Evolutionary conservation across 805 yeast species (phyloP), one percentile per base, ranked within the genome.

Genomic region (Sungouiozyma intestinalis): DNA sequence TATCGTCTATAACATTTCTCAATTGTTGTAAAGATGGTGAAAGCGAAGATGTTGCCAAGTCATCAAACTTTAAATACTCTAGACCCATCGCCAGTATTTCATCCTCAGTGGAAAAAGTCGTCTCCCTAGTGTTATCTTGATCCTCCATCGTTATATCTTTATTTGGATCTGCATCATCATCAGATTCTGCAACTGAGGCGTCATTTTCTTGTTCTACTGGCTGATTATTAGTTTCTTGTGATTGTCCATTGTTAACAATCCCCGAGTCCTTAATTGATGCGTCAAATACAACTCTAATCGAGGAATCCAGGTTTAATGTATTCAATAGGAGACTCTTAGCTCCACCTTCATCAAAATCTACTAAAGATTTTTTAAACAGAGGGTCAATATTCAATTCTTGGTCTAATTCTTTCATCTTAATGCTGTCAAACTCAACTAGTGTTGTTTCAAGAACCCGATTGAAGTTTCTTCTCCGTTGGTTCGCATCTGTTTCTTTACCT

Each of bases 261-360:
- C 46, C 50, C n/a, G 38, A 45, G 36, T 63, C 64, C 40, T 54
- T 66, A 7, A 66, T 63, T 13, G 50, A 52, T 39, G 85, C 85
- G 53, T 79, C 90, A 53, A 82, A 81, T 2, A 80, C 74, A 3
- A 82, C 77, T 50, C 81, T 61, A 0, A 77, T 75, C 1, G 69
- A 52, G 1, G 57, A 43, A 50, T 81, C 80, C 14, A 77, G 66
- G 46, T 69, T 68, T 36, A 82, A 67, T 0, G 84, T 74, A 47
- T 82, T 82, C 47, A 80, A 56, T 35, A 82, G 60, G 39, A 83
- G 64, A 45, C 84, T 75, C 53, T 79, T 82, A 6, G 90, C 80
- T 2, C 92, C 90, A 33, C 88, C 88, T 63, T 82, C 90, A 57
- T 83, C 92, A 51, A 82, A 82, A 40, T 81, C 88, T 0, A 86